A percentile compares a stretch with the other conserved stretches of the same genome.
phyloP scores from a whole-genome alignment of 1,284 basidiomycete genomes.

The Ceratobasidium sp. region DNA sequence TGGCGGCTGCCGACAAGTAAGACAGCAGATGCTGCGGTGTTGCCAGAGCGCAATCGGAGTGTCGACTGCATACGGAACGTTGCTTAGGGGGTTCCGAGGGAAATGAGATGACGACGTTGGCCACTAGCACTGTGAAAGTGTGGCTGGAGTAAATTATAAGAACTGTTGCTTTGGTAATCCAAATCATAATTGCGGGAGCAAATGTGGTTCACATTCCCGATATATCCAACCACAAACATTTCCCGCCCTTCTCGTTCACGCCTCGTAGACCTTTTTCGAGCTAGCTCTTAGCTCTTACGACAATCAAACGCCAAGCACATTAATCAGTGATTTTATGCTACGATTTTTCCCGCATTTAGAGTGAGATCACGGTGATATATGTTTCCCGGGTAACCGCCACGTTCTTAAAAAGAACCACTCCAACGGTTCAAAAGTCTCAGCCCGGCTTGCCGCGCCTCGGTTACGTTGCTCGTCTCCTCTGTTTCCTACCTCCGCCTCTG shows the following conservation, averaged over 20 bases:
- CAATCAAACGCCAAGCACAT: not conserved
- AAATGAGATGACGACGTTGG: not conserved
- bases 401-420: conserved; percentile 18
- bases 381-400: conserved; percentile 45
- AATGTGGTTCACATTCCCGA: conserved; percentile 19
- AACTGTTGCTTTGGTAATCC: conserved; percentile 35
- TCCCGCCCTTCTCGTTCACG: not conserved
- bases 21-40: conserved; percentile 6
- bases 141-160: conserved; percentile 19
- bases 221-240: not conserved
- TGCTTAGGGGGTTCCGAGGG: conserved; percentile 19
- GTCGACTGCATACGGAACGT: conserved; percentile 32
- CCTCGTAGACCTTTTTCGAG: not conserved
- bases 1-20: conserved; percentile 9
- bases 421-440: conserved; percentile 7
- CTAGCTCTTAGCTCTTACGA: not conserved
- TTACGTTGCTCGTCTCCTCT: conserved; percentile 22
- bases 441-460: not conserved
- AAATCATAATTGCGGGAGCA: not conserved
- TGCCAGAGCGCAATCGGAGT: conserved; percentile 40
- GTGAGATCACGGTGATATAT: conserved; percentile 1
- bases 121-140: conserved; percentile 34
- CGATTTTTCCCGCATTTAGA: not conserved
- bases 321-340: not conserved
- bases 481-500: conserved; percentile 27